phyloP scores from a whole-genome alignment of 331 rosid species.

The Stylosanthes scabra region DNA sequence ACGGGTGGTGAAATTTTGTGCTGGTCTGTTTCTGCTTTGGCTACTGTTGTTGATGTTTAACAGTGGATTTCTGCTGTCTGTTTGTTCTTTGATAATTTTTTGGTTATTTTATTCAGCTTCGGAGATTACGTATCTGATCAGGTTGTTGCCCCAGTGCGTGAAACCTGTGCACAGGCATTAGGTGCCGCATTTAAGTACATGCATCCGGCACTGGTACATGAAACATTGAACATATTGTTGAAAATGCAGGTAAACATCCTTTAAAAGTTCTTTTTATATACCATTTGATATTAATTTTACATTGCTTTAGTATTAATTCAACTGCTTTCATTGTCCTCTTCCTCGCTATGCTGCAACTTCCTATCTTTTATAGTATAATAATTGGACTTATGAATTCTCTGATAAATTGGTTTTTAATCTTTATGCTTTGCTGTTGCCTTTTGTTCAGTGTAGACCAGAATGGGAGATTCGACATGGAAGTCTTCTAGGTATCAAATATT shows the following conservation, averaged over 20 bases:
- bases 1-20: not conserved
- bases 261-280: constrained; percentile 34
- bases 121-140: constrained; percentile 99
- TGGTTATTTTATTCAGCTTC: constrained; percentile 67
- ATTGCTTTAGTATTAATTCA: constrained; percentile 19
- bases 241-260: constrained; percentile 88
- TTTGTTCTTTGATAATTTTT: constrained; percentile 10
- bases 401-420: constrained; percentile 46
- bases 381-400: constrained; percentile 3
- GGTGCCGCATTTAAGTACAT: constrained; percentile 94
- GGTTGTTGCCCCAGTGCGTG: constrained; percentile 99
- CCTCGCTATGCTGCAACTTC: constrained; percentile 11
- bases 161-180: constrained; percentile 97
- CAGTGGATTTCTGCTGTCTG: not conserved
- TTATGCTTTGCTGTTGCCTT: constrained; percentile 55
- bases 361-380: not conserved
- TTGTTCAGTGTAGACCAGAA: constrained; percentile 97
- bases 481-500: constrained; percentile 92
- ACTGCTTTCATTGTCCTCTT: constrained; percentile 4
- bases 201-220: constrained; percentile 84
- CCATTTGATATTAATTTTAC: constrained; percentile 15
- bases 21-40: constrained; percentile 21
- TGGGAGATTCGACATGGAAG: constrained; percentile 99
- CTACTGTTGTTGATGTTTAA: constrained; percentile 6
- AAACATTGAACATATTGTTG: constrained; percentile 90